Conservation (phyloP, 2,329 filamentous ascomycete species). For the Sordariomycetes sp. region DNA sequence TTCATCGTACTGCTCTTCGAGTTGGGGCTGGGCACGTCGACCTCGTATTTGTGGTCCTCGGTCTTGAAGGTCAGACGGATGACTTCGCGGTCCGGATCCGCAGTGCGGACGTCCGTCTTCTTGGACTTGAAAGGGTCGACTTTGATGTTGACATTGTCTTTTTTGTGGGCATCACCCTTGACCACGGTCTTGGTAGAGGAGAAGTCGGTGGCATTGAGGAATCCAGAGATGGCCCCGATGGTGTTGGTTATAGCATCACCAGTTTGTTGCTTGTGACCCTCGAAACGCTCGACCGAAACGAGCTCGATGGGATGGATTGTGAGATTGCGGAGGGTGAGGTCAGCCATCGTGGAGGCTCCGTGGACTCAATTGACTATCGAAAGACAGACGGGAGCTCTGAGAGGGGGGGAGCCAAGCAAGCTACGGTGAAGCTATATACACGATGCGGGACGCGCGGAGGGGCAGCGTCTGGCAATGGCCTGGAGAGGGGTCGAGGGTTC, state of each 20-base stretch:
- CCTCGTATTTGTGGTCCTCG: conserved; percentile 48
- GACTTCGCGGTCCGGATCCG: conserved; percentile 51
- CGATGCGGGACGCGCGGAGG: neutral
- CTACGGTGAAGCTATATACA: neutral
- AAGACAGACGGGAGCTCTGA: neutral
- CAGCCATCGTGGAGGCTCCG: conserved; percentile 27
- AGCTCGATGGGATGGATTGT: conserved; percentile 66
- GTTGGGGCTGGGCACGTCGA: conserved; percentile 60
- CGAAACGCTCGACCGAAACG: conserved; percentile 65
- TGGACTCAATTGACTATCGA: neutral
- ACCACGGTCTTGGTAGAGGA: conserved; percentile 20
- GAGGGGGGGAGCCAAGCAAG: neutral
- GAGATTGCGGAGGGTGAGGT: conserved; percentile 73
- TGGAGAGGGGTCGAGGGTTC: neutral
- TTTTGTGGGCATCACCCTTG: conserved; percentile 51
- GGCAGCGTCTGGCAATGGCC: neutral
- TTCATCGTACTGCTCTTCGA: conserved; percentile 51
- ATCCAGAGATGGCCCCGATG: conserved; percentile 29
- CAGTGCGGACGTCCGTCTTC: conserved; percentile 44
- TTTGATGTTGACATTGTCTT: conserved; percentile 51
- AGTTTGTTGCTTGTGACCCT: conserved; percentile 33
- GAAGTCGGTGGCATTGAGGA: conserved; percentile 32
- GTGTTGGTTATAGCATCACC: conserved; percentile 35
- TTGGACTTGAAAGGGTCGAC: conserved; percentile 61
- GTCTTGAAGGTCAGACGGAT: conserved; percentile 67